These are phyloP conservation scores for Aspergillus persii DNA, from an alignment of 2,329 filamentous ascomycete species.

Conservation along the genomic window DNA sequence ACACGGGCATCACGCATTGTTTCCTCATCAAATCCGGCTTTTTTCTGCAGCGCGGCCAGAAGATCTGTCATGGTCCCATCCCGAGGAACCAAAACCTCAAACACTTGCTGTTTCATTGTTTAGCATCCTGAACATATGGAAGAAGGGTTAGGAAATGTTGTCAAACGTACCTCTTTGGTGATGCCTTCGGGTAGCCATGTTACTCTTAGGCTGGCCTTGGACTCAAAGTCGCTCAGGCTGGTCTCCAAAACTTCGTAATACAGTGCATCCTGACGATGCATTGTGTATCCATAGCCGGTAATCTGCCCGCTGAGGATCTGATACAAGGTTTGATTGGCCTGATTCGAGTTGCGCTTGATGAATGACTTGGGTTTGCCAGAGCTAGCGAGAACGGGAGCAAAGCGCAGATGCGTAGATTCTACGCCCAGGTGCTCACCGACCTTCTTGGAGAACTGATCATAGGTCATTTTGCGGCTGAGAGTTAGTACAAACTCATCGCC, in stretches of 20 bases:
- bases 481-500: constrained; percentile 72
- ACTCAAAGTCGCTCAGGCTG: constrained; percentile 87
- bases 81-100: constrained; percentile 84
- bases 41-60: constrained; percentile 72
- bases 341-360: constrained; percentile 69
- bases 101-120: constrained; percentile 58
- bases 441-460: constrained; percentile 81
- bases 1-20: constrained; percentile 70
- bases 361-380: constrained; percentile 74
- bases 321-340: constrained; percentile 69
- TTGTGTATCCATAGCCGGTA: constrained; percentile 65
- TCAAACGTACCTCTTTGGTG: constrained; percentile 70
- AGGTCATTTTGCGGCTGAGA: constrained; percentile 83
- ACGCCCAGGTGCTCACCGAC: constrained; percentile 75
- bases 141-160: not conserved
- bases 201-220: constrained; percentile 82
- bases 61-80: constrained; percentile 78
- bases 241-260: constrained; percentile 95
- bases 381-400: constrained; percentile 78
- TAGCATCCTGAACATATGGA: not conserved
- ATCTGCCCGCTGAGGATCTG: constrained; percentile 77
- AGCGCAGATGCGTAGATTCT: constrained; percentile 82
- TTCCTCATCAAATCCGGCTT: constrained; percentile 75
- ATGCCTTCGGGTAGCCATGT: constrained; percentile 87
- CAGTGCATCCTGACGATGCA: constrained; percentile 71